Percentiles rank a stretch among this genome's conserved stretches.
phyloP scores from a whole-genome alignment of 768 basidiomycete genomes.

The Clavulina sp. region DNA sequence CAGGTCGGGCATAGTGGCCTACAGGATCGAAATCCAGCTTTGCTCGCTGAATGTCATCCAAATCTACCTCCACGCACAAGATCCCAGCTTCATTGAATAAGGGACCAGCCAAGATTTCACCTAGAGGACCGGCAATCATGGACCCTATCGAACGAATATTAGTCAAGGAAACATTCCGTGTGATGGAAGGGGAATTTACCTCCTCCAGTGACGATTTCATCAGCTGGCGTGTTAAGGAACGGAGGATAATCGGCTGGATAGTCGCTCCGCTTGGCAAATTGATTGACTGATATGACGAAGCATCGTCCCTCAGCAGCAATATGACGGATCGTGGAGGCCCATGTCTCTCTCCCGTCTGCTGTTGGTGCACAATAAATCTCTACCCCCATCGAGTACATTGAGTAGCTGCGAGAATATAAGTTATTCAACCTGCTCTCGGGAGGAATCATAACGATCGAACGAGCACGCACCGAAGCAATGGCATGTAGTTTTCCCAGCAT shows the following conservation, averaged over 20 bases:
- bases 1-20: conserved; percentile 41
- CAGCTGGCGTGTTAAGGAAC: conserved; percentile 28
- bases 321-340: conserved; percentile 41
- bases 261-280: conserved; percentile 32
- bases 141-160: conserved; percentile 42
- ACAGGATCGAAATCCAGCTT: conserved; percentile 46
- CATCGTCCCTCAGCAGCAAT: conserved; percentile 53
- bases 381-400: not conserved
- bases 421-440: not conserved
- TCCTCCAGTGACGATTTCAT: conserved; percentile 27
- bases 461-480: conserved; percentile 27
- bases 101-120: conserved; percentile 42
- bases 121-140: conserved; percentile 41
- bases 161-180: conserved; percentile 25
- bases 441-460: not conserved
- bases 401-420: not conserved
- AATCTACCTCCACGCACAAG: conserved; percentile 37
- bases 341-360: conserved; percentile 38
- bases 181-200: not conserved
- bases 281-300: conserved; percentile 47
- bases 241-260: conserved; percentile 1
- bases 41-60: conserved; percentile 36
- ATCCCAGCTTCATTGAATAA: conserved; percentile 34
- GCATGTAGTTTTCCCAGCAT: conserved; percentile 57
- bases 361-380: conserved; percentile 51